Conservation (phyloP, 164 flowering plant species). For the Stephania japonica region DNA sequence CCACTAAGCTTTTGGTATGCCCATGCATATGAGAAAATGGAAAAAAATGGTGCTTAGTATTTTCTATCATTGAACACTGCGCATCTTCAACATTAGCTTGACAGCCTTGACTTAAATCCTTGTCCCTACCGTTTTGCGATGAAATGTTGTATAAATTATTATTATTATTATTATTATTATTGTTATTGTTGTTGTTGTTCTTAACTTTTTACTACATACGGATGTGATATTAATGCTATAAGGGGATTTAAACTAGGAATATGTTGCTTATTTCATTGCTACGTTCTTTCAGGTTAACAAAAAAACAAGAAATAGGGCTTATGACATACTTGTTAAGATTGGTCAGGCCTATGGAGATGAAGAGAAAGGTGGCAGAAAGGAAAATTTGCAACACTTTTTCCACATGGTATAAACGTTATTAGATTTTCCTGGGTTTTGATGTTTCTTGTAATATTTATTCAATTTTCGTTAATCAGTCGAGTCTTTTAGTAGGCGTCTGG, state of each 20-base stretch:
- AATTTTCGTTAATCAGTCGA: not conserved
- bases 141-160: not conserved
- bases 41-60: not conserved
- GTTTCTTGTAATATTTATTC: not conserved
- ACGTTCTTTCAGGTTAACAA: conserved; percentile 58
- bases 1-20: not conserved
- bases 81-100: no score
- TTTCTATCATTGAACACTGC: not conserved
- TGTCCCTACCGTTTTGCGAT: not conserved
- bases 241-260: not conserved
- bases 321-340: conserved; percentile 86
- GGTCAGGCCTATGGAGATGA: conserved; percentile 94
- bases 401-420: conserved; percentile 61
- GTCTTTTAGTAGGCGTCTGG: not conserved
- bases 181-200: not conserved
- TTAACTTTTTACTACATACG: not conserved
- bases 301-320: conserved; percentile 93
- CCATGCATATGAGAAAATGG: not conserved
- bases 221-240: not conserved
- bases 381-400: conserved; percentile 54
- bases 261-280: no score
- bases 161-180: not conserved
- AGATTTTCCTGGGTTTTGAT: no score
- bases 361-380: conserved; percentile 68
- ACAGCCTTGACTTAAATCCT: not conserved